phyloP scores from a whole-genome alignment of 2,329 filamentous ascomycete species.

The Rhexocercosporidium sp. region DNA sequence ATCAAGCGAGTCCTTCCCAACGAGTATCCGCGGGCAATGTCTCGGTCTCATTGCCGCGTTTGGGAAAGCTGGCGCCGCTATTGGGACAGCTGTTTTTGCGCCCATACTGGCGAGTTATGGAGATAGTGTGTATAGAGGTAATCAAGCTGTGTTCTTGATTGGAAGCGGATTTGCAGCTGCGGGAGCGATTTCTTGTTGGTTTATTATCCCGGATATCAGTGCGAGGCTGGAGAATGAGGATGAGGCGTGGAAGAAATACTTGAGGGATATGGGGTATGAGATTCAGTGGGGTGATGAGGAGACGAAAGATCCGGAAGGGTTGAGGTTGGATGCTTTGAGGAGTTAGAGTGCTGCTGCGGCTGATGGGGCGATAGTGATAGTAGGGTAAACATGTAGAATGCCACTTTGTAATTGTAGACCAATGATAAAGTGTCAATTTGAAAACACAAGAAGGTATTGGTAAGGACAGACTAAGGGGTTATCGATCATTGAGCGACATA shows the following conservation, averaged over 20 bases:
- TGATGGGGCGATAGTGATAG: not conserved
- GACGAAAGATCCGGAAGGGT: slow-evolving; percentile 39
- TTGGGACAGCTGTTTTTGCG: slow-evolving; percentile 57
- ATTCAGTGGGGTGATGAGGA: slow-evolving; percentile 43
- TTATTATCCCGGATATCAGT: slow-evolving; percentile 52
- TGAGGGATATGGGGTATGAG: slow-evolving; percentile 50
- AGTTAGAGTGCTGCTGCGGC: slow-evolving; percentile 5
- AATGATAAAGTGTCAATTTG: too few relatives aligned
- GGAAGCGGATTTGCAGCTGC: slow-evolving; percentile 54
- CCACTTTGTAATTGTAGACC: too few relatives aligned
- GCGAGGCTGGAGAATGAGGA: slow-evolving; percentile 51
- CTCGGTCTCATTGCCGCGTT: slow-evolving; percentile 53
- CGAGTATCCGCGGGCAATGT: slow-evolving; percentile 54
- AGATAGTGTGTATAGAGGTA: slow-evolving; percentile 48
- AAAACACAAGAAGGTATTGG: too few relatives aligned
- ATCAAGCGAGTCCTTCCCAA: slow-evolving; percentile 55
- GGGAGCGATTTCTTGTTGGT: slow-evolving; percentile 51
- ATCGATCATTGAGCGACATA: too few relatives aligned
- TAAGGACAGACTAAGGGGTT: too few relatives aligned
- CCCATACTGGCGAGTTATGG: slow-evolving; percentile 53
- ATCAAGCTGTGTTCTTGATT: slow-evolving; percentile 57
- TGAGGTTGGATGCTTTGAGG: slow-evolving; percentile 31
- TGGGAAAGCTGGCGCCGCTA: slow-evolving; percentile 55
- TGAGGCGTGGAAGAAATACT: slow-evolving; percentile 49
- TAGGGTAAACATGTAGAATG: not conserved